Base-by-base conservation (phyloP, 176 grass and related monocot genomes). In the Bonia amplexicaulis region DNA sequence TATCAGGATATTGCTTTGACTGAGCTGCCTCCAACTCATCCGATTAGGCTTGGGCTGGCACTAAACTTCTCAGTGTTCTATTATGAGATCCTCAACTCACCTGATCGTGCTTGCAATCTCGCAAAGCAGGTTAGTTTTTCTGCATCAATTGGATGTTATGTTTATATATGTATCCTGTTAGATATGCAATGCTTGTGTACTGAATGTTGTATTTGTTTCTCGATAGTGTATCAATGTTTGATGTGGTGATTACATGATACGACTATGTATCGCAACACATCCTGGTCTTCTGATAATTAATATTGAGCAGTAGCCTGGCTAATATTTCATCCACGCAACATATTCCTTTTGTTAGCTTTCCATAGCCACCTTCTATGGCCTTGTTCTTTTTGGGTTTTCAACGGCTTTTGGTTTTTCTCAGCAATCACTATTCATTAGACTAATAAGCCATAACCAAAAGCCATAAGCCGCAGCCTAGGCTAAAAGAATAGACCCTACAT, bases 11-110 rank as follows among this genome's bases (percentile, higher is more conserved):
- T 96, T 88, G 94, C 94, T 61, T 84, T 96, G 88, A 55, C 80
- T 89, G 94, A 93, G 64, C 67, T 96, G 72, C 61, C 91, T 53
- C 84, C 94, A 84, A 93, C 89, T 78, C 86, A 93, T 31, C 91
- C 94, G 1, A 89, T 93, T 66, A 91, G 91, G 78, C 94, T 93
- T 80, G 94, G 94, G 31, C 63, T 96, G 63, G 89, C 91, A 58
- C 91, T 96, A 4, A 96, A 93, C 81, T 96, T 93, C 89, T 93
- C 94, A 2, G 94, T 93, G 66, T 96, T 96, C 89, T 93, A 93
- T 45, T 93, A 93, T 69, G 94, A 96, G 84, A 96, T 93, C 85
- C 93, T 95, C 74, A 95, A 95, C 87, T 95, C 93, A 6, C 93
- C 93, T 73, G 93, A 95, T 63, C 90, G 90, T 16, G 93, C 93